These are phyloP conservation scores for Phoma sp. DNA, from an alignment of 2,329 filamentous ascomycete genomes.

Conservation along the genomic window DNA sequence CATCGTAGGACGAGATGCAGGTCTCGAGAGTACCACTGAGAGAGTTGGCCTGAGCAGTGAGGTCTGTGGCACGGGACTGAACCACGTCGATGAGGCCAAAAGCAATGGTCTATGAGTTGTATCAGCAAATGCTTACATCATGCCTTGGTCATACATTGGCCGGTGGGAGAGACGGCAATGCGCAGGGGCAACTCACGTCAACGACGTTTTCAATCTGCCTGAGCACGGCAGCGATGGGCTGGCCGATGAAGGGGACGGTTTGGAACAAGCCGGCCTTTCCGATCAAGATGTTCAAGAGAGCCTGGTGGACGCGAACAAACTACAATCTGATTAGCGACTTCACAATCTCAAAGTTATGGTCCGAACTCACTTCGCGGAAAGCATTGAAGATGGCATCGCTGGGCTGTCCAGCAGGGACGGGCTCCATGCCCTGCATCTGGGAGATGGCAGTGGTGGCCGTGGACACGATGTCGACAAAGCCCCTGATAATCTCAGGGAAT, in stretches of 20 bases:
- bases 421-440: constrained; percentile 12
- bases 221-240: constrained; percentile 21
- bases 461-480: constrained; percentile 19
- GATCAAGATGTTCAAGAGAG: constrained; percentile 25
- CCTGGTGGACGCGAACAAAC: constrained; percentile 27
- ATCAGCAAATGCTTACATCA: neutral
- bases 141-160: neutral
- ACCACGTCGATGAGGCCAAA: constrained; percentile 11
- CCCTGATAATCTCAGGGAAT: constrained; percentile 17
- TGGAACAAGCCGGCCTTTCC: constrained; percentile 22
- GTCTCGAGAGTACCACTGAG: neutral
- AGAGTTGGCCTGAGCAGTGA: constrained; percentile 1
- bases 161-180: no score
- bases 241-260: constrained; percentile 20
- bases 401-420: constrained; percentile 5
- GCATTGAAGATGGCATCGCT: constrained; percentile 19
- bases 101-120: constrained; percentile 1
- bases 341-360: neutral
- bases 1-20: neutral
- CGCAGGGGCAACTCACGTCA: constrained; percentile 19
- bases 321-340: neutral
- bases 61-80: constrained; percentile 7
- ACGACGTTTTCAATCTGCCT: constrained; percentile 20
- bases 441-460: constrained; percentile 8
- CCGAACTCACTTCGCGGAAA: constrained; percentile 16